Conservation (phyloP, 169 alveolate species). For the Plasmodium reichenowi region DNA sequence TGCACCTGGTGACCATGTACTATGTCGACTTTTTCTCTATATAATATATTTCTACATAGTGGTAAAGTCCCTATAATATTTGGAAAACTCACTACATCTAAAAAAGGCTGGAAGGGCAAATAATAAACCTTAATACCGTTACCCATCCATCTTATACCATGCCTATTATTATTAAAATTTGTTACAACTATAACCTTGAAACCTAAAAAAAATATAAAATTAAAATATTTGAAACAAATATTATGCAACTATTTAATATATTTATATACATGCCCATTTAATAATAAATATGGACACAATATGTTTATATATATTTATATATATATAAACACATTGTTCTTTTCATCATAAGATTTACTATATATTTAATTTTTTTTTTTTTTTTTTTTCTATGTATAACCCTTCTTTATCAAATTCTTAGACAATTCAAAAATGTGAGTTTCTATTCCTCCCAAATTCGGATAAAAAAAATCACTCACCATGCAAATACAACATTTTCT, state of each 20-base stretch:
- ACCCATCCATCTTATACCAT: slow-evolving; percentile 97
- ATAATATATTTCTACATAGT: slow-evolving; percentile 92
- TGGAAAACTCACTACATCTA: slow-evolving; percentile 87
- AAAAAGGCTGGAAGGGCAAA: slow-evolving; percentile 91
- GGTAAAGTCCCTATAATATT: slow-evolving; percentile 78
- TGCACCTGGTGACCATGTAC: slow-evolving; percentile 89
- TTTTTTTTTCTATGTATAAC: slow-evolving; percentile 57
- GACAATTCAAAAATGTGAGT: slow-evolving; percentile 98
- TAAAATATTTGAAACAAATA: not conserved
- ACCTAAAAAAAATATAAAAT: slow-evolving; percentile 84
- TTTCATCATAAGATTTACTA: not conserved
- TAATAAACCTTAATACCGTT: slow-evolving; percentile 99
- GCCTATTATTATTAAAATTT: slow-evolving; percentile 93
- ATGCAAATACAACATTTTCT: slow-evolving; percentile 75
- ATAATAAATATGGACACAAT: no score
- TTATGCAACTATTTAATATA: not conserved
- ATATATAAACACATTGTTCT: not conserved
- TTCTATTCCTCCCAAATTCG: slow-evolving; percentile 99
- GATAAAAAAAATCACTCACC: slow-evolving; percentile 94
- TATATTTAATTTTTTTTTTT: not conserved
- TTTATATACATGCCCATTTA: not conserved
- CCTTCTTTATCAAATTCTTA: slow-evolving; percentile 91
- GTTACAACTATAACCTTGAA: slow-evolving; percentile 97
- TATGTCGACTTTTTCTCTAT: slow-evolving; percentile 96
- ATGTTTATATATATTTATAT: not conserved